Evolutionary conservation across 306 rosid genomes (phyloP).

Genomic region (Corylus americana): DNA sequence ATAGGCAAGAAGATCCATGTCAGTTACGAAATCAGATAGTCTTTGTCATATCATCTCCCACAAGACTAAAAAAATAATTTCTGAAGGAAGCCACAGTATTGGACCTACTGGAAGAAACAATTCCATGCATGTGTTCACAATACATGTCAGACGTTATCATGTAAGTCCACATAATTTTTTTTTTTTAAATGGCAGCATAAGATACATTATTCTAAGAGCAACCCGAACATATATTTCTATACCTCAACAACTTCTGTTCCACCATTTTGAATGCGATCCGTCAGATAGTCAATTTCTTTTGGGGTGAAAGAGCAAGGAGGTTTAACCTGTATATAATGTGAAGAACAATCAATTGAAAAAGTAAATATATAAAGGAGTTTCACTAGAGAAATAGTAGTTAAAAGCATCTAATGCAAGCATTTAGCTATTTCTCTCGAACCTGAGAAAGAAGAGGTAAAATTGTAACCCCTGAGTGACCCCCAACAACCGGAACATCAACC

Average conservation of each 20-base stretch:
- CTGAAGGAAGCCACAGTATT: neutral
- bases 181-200: neutral
- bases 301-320: conserved; percentile 78
- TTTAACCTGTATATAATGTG: conserved; percentile 60
- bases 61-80: neutral
- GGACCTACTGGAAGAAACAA: neutral
- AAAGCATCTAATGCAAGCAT: neutral
- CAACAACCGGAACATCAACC: conserved; percentile 95
- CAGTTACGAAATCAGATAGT: neutral
- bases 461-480: conserved; percentile 95
- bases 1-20: neutral
- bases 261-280: conserved; percentile 92
- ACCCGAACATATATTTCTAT: neutral
- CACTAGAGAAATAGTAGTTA: neutral
- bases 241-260: conserved; percentile 99
- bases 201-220: neutral
- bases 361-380: neutral
- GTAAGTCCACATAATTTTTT: neutral
- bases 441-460: conserved; percentile 95
- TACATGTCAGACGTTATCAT: neutral
- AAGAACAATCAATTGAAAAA: conserved; percentile 17
- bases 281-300: conserved; percentile 76
- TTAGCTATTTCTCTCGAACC: conserved; percentile 45
- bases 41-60: neutral
- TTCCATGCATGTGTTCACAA: neutral